phyloP scores from a whole-genome alignment of 192 early-diverging fungal species.

The Entrophospora sp. region DNA sequence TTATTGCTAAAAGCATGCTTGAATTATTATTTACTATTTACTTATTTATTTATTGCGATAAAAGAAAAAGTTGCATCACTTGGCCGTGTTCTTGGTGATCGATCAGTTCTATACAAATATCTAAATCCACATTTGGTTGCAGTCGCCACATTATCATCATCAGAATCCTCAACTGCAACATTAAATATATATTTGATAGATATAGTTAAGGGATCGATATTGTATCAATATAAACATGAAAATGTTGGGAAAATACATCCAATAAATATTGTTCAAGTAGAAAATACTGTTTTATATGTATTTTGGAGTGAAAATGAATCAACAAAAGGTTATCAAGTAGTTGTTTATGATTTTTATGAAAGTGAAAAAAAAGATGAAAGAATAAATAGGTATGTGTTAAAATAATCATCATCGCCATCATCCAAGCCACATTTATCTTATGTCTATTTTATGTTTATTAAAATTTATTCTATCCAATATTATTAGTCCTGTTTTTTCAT shows the following conservation, averaged over 20 bases:
- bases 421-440: no score
- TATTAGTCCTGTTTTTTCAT: constrained; percentile 61
- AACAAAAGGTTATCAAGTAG: constrained; percentile 68
- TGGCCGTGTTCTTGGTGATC: constrained; percentile 89
- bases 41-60: not conserved
- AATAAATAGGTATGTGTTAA: constrained; percentile 44
- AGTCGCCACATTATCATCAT: constrained; percentile 50
- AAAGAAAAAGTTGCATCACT: constrained; percentile 75
- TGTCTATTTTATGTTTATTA: not conserved
- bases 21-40: not conserved
- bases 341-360: constrained; percentile 84
- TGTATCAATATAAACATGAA: constrained; percentile 60
- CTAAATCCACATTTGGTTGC: constrained; percentile 87
- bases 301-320: constrained; percentile 75
- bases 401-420: no score
- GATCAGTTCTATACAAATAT: constrained; percentile 98
- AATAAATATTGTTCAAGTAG: constrained; percentile 64
- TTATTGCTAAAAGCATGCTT: no score
- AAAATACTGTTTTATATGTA: constrained; percentile 83
- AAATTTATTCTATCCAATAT: constrained; percentile 1
- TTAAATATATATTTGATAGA: constrained; percentile 79
- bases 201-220: constrained; percentile 75
- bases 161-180: constrained; percentile 20
- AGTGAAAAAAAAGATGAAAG: constrained; percentile 62
- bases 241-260: constrained; percentile 43